phyloP scores from a whole-genome alignment of 2,329 filamentous ascomycete species.

The Clathrospora elynae region DNA sequence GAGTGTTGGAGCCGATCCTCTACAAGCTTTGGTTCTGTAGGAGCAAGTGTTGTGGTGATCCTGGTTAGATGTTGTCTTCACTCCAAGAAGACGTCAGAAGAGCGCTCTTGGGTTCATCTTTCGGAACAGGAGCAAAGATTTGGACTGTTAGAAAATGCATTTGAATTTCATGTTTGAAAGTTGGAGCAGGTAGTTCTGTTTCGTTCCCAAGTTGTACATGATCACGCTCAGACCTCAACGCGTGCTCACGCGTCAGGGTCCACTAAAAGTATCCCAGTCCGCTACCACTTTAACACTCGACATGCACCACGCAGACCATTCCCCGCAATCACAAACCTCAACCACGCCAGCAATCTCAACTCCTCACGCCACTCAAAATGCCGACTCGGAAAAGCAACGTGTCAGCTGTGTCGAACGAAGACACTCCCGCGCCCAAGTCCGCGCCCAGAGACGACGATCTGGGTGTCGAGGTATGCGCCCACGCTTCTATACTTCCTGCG shows the following conservation, averaged over 20 bases:
- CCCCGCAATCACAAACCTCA: constrained; percentile 5
- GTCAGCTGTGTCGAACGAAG: constrained; percentile 48
- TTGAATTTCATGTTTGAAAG: too few species aligned
- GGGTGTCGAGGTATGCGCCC: constrained; percentile 51
- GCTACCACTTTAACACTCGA: constrained; percentile 18
- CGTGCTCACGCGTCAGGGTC: constrained; percentile 39
- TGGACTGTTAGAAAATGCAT: too few species aligned
- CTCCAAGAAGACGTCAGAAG: too few species aligned
- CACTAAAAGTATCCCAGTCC: constrained; percentile 21
- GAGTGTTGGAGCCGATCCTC: too few species aligned
- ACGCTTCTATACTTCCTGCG: too few species aligned
- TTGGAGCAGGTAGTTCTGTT: too few species aligned
- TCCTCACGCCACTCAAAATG: constrained; percentile 40
- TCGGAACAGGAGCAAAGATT: too few species aligned
- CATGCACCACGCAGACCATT: constrained; percentile 12
- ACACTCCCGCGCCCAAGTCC: constrained; percentile 34
- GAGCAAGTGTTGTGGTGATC: too few species aligned
- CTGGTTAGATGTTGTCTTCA: too few species aligned
- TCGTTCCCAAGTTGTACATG: constrained; percentile 8
- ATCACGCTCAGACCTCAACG: constrained; percentile 27
- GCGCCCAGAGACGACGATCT: constrained; percentile 48
- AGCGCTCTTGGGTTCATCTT: too few species aligned
- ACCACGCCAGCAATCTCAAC: constrained; percentile 2
- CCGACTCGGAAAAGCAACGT: constrained; percentile 56
- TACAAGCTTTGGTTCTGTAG: too few species aligned